Evolutionary conservation across 164 flowering plant species (phyloP).

Genomic region (Taxillus chinensis): DNA sequence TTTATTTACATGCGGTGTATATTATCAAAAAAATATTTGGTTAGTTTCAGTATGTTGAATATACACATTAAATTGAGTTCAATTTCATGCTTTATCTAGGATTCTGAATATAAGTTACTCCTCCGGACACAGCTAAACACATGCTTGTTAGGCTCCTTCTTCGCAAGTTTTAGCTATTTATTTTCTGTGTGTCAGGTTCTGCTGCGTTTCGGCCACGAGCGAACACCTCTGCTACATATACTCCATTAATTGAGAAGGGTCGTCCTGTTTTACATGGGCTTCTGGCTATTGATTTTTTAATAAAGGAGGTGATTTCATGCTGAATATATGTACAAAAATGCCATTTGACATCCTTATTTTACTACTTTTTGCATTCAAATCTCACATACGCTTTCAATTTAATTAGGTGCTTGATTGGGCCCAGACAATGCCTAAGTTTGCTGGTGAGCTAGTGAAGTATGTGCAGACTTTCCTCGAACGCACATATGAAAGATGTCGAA

Average conservation of each 20-base stretch:
- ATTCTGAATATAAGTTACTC: too few relatives aligned
- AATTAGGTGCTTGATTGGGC: conserved; percentile 96
- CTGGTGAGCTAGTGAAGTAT: conserved; percentile 81
- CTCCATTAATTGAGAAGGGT: conserved; percentile 69
- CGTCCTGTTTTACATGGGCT: conserved; percentile 95
- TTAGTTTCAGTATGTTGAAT: too few relatives aligned
- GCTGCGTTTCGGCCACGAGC: conserved; percentile 98
- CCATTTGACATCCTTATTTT: not conserved
- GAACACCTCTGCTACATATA: conserved; percentile 55
- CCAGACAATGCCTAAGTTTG: conserved; percentile 96
- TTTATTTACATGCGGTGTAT: too few relatives aligned
- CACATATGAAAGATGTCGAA: conserved; percentile 93
- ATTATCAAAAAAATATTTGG: too few relatives aligned
- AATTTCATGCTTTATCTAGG: too few relatives aligned
- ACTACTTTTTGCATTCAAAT: not conserved
- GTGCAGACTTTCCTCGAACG: conserved; percentile 95
- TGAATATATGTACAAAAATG: too few relatives aligned
- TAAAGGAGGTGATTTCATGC: conserved; percentile 59
- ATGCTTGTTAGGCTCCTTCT: too few relatives aligned
- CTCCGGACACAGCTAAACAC: too few relatives aligned
- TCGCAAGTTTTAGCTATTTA: not conserved
- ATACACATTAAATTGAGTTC: too few relatives aligned
- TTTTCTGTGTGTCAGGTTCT: conserved; percentile 48
- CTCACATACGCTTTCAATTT: not conserved
- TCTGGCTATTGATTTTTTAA: conserved; percentile 82